phyloP scores from a whole-genome alignment of 495 filamentous ascomycete genomes.

The Daldinia bambusicola region DNA sequence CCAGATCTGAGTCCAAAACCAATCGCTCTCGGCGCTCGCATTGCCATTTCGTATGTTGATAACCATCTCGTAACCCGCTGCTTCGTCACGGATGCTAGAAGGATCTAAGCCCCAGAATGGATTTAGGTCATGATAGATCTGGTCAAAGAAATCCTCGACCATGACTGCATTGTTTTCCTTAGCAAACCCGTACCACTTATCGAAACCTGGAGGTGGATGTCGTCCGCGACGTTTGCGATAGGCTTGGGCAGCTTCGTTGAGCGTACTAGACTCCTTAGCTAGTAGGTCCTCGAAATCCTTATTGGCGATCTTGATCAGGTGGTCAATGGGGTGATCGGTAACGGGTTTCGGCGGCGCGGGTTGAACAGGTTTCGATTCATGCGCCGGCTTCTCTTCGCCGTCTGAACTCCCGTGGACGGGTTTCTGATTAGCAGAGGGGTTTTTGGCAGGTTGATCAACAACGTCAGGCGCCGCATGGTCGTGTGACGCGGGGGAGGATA shows the following conservation, averaged over 20 bases:
- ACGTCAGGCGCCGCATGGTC: constrained; percentile 21
- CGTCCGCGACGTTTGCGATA: constrained; percentile 72
- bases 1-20: constrained; percentile 74
- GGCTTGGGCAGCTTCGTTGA: constrained; percentile 67
- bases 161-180: constrained; percentile 66
- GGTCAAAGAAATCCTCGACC: constrained; percentile 78
- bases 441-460: constrained; percentile 31
- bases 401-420: constrained; percentile 27
- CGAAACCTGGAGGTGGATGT: constrained; percentile 78
- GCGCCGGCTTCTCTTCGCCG: constrained; percentile 14
- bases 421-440: constrained; percentile 28
- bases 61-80: constrained; percentile 65
- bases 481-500: constrained; percentile 15
- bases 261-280: constrained; percentile 57
- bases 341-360: constrained; percentile 33
- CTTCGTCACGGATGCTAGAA: constrained; percentile 63
- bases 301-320: constrained; percentile 56
- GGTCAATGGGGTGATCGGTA: constrained; percentile 58
- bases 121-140: constrained; percentile 74
- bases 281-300: constrained; percentile 53
- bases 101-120: constrained; percentile 76
- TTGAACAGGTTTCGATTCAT: constrained; percentile 30
- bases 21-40: constrained; percentile 62
- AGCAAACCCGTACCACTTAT: constrained; percentile 75
- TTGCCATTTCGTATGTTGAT: constrained; percentile 68